Conservation (phyloP, 192 early-diverging fungal genomes). For the Dispira simplex region DNA sequence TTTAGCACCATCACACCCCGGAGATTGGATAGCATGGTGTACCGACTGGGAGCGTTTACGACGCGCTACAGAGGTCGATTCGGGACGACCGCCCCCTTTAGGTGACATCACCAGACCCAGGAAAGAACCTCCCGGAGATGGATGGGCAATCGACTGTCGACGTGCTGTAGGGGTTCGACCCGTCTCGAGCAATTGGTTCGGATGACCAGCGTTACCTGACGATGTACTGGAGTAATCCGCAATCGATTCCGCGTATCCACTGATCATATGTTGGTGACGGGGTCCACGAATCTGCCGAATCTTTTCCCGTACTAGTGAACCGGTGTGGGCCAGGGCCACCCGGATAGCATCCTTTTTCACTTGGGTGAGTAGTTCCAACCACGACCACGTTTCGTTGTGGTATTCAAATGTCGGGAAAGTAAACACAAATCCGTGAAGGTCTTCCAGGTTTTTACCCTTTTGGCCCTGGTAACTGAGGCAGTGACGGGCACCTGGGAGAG, state of each 20-base stretch:
- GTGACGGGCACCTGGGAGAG: slow-evolving; percentile 62
- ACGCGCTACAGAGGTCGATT: too few species aligned
- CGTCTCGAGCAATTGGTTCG: too few species aligned
- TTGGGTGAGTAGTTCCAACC: slow-evolving; percentile 26
- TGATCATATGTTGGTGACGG: neutral
- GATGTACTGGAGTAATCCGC: neutral
- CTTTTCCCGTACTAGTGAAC: slow-evolving; percentile 32
- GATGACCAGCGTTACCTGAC: neutral
- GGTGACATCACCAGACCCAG: too few species aligned
- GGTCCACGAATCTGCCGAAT: slow-evolving; percentile 21
- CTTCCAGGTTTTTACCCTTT: slow-evolving; percentile 63
- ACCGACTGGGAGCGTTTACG: too few species aligned
- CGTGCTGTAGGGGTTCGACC: too few species aligned
- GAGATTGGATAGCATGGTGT: too few species aligned
- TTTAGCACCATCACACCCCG: too few species aligned
- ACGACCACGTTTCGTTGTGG: slow-evolving; percentile 54
- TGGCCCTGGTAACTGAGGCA: slow-evolving; percentile 78
- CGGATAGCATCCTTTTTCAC: slow-evolving; percentile 31
- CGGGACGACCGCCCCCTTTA: too few species aligned
- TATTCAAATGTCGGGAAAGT: slow-evolving; percentile 61
- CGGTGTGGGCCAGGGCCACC: slow-evolving; percentile 28
- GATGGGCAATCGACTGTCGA: too few species aligned
- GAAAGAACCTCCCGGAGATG: too few species aligned
- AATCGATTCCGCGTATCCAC: neutral
- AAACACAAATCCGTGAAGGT: slow-evolving; percentile 58